Base-by-base conservation (phyloP, 2,329 filamentous ascomycete species). In the Gnomoniopsis smithogilvyi region DNA sequence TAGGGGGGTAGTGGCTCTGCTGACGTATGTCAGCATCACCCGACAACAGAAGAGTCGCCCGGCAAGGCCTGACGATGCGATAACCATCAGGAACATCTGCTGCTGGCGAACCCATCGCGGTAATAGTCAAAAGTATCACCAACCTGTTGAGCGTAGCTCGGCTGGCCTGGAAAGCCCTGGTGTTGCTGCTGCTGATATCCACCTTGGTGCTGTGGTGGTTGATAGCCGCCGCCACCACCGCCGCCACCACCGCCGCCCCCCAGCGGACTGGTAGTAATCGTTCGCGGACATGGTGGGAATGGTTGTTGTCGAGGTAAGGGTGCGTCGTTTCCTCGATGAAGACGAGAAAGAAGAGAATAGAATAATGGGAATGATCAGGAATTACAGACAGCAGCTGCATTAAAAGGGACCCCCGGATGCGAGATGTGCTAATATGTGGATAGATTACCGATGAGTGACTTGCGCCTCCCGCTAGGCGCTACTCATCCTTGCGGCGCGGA, bases 71-170 rank as follows among this genome's bases (percentile, higher is more conserved):
- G 69, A 49, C 11, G 19, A 26, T 14, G 45, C 17, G 21, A 12
- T 24, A n/a, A 21, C 41, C 12, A 24, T 2, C 17, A 24, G 45
- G 45, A 6, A 4, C 19, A 24, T 3, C 3, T 11, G 22, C 17
- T 8, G 19, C 15, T n/a, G n/a, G 7, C 21, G 33, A 6, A 6
- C 17, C 49, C 4, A 41, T 19, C 2, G 34, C 19, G 14, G 24
- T 12, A n/a, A 50, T 33, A 26, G 24, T 21, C 24, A 26, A 17
- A n/a, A 26, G 12, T 62, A 33, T 64, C 64, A 38, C 62, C 58
- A 53, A 62, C 64, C 61, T 68, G 65, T 56, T 62, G 65, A 43
- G 66, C 62, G 36, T 63, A 62, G 56, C 69, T 62, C 26, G 61
- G 63, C 47, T 65, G 65, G 33, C 53, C 54, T 30, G 63, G 47